Evolutionary conservation across 495 filamentous ascomycete genomes (phyloP).

Genomic region (Lophiotrema nucula): DNA sequence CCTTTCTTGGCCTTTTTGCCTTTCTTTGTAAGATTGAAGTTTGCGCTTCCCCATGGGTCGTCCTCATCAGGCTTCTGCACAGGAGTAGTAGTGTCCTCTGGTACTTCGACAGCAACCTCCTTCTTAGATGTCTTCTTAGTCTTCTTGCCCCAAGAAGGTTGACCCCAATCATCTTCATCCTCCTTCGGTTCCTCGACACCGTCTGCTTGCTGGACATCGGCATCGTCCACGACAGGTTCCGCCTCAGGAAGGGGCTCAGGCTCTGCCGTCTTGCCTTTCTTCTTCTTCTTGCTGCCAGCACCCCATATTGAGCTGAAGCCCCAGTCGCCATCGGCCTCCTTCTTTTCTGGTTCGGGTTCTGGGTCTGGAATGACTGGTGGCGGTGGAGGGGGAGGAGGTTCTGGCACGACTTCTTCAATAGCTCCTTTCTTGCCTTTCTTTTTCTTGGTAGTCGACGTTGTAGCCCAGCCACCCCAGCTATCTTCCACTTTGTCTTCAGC

Average conservation of each 20-base stretch:
- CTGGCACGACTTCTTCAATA: slow-evolving; percentile 7
- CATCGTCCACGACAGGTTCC: slow-evolving; percentile 26
- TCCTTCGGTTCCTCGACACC: slow-evolving; percentile 40
- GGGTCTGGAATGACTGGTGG: slow-evolving; percentile 28
- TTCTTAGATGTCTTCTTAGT: slow-evolving; percentile 29
- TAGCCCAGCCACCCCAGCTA: slow-evolving; percentile 15
- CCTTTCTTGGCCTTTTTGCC: slow-evolving; percentile 39
- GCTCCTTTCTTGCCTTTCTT: slow-evolving; percentile 27
- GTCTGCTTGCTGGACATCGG: slow-evolving; percentile 30
- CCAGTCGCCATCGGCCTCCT: slow-evolving; percentile 19
- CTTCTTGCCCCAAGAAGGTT: slow-evolving; percentile 31
- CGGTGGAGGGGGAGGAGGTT: slow-evolving; percentile 22
- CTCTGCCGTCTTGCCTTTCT: slow-evolving; percentile 28
- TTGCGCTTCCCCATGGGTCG: slow-evolving; percentile 29
- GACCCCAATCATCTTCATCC: slow-evolving; percentile 34
- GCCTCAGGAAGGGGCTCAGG: slow-evolving; percentile 21
- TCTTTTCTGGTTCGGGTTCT: slow-evolving; percentile 26
- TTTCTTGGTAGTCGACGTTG: slow-evolving; percentile 16
- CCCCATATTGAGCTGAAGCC: slow-evolving; percentile 32
- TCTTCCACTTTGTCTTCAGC: slow-evolving; percentile 13
- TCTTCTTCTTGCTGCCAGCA: slow-evolving; percentile 34
- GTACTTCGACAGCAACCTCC: slow-evolving; percentile 31
- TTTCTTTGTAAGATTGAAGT: slow-evolving; percentile 27
- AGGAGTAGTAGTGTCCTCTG: slow-evolving; percentile 9
- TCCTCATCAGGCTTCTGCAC: slow-evolving; percentile 34